These are phyloP conservation scores for Hygrocybe coccinea DNA, from an alignment of 768 basidiomycete species.

Conservation along the genomic window DNA sequence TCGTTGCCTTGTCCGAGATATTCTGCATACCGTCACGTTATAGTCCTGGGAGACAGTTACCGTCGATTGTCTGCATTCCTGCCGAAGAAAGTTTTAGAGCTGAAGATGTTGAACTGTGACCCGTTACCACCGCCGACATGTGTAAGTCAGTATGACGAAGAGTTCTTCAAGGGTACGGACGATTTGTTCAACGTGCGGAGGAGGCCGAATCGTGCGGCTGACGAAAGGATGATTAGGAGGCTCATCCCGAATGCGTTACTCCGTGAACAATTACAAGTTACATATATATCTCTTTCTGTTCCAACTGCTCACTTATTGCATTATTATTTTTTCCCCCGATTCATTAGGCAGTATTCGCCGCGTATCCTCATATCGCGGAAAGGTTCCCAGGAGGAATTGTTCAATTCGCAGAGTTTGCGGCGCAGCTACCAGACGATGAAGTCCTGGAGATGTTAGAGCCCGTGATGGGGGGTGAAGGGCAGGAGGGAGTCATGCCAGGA, in stretches of 20 bases:
- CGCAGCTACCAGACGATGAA: slow-evolving; percentile 51
- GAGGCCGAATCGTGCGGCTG: slow-evolving; percentile 39
- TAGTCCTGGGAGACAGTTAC: slow-evolving; percentile 65
- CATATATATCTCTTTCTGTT: slow-evolving; percentile 6
- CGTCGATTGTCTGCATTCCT: slow-evolving; percentile 66
- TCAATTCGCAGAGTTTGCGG: slow-evolving; percentile 55
- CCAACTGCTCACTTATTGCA: too few relatives aligned
- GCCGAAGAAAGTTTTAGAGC: slow-evolving; percentile 49
- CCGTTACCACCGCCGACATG: slow-evolving; percentile 72
- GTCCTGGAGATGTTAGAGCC: slow-evolving; percentile 54
- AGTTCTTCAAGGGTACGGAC: slow-evolving; percentile 69
- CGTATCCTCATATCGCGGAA: slow-evolving; percentile 47
- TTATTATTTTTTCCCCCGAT: neutral
- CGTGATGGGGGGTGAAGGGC: slow-evolving; percentile 30
- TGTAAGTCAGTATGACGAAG: slow-evolving; percentile 57
- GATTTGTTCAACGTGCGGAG: slow-evolving; percentile 41
- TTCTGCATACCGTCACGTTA: slow-evolving; percentile 68
- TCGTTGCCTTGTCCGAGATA: slow-evolving; percentile 37
- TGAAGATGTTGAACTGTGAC: slow-evolving; percentile 70
- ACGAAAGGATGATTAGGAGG: slow-evolving; percentile 50
- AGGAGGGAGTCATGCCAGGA: slow-evolving; percentile 44
- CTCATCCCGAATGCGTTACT: slow-evolving; percentile 56
- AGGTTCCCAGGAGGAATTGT: slow-evolving; percentile 64
- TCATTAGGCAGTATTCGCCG: slow-evolving; percentile 49
- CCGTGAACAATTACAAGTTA: slow-evolving; percentile 53